Evolutionary conservation across 1,284 basidiomycete species (phyloP), one percentile per base, ranked within the genome.

Genomic region (Trametes versicolor): DNA sequence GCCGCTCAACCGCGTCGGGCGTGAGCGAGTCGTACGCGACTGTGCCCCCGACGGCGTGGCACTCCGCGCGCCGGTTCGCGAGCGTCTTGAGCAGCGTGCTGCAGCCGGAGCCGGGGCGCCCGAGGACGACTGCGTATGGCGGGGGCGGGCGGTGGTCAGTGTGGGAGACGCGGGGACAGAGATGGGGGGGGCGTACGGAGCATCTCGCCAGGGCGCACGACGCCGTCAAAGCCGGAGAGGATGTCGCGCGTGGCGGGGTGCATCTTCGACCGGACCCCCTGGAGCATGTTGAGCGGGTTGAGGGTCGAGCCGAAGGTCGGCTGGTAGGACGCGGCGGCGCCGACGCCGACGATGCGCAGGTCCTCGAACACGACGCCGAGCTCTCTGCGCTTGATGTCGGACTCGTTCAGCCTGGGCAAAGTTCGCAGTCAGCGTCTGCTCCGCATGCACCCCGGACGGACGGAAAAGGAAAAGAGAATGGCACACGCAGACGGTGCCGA

Each of bases 31-130:
- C 89, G 73, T 93, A 95, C 61, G 81, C 78, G 2, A 94, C 83
- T 0, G 88, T 80, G 8, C 92, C 91, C n/a, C 85, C 72, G 7
- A 93, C 80, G 13, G 79, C 72, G 67, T 88, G 81, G 68, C 84
- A 94, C 66, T 89, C 89, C 0, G 78, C 73, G 0, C 87, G 85
- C 66, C 87, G 85, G 71, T 94, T 93, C 7, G 93, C 86, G 47
- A 95, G 80, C 0, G 83, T 83, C 75, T 92, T 92, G 61, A 95
- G 84, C 43, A 95, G 82, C 0, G 92, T 92, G 23, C 82, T 86
- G 74, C 93, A 95, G 2, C 93, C 93, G 0, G 90, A 85, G 37
- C 87, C 86, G 8, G 89, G 89, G 25, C 86, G 79, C n/a, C 88
- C 89, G 17, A 90, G 79, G 23, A 90, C 88, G 52, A 89, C 84